Conservation (phyloP, 495 filamentous ascomycete genomes). For the Articulospora tetracladia region DNA sequence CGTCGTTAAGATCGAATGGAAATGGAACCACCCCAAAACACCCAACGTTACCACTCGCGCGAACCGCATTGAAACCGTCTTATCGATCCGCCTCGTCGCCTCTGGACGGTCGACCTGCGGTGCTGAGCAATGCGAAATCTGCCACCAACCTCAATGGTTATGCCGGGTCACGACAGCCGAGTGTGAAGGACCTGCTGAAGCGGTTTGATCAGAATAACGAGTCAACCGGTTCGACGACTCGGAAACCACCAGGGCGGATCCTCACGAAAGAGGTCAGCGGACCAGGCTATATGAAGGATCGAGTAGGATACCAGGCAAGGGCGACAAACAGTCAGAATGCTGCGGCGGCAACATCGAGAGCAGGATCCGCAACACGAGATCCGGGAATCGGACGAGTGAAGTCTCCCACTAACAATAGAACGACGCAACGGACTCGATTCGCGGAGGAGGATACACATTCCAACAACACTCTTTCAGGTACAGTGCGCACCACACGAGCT, state of each 20-base stretch:
- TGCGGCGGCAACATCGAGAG: not conserved
- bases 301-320: constrained; percentile 12
- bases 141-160: constrained; percentile 26
- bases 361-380: constrained; percentile 14
- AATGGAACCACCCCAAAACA: constrained; percentile 26
- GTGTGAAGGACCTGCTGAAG: constrained; percentile 52
- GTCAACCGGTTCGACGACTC: constrained; percentile 6
- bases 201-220: constrained; percentile 44
- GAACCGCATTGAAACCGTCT: constrained; percentile 15
- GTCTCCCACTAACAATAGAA: constrained; percentile 18
- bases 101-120: constrained; percentile 35
- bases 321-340: constrained; percentile 1
- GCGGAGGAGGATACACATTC: constrained; percentile 39
- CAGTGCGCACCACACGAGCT: constrained; percentile 45
- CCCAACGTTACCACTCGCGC: constrained; percentile 12
- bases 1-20: constrained; percentile 22
- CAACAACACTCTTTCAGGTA: constrained; percentile 47
- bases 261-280: constrained; percentile 9
- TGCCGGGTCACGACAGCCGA: constrained; percentile 33
- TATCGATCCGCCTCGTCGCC: constrained; percentile 47
- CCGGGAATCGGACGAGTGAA: constrained; percentile 3
- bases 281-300: constrained; percentile 11
- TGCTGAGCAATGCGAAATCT: constrained; percentile 19
- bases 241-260: constrained; percentile 12
- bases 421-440: constrained; percentile 37